Percentiles rank a stretch among this genome's conserved stretches.
Evolutionary conservation across 805 yeast species (phyloP).

Genomic region (Jamesozyma gamospora): DNA sequence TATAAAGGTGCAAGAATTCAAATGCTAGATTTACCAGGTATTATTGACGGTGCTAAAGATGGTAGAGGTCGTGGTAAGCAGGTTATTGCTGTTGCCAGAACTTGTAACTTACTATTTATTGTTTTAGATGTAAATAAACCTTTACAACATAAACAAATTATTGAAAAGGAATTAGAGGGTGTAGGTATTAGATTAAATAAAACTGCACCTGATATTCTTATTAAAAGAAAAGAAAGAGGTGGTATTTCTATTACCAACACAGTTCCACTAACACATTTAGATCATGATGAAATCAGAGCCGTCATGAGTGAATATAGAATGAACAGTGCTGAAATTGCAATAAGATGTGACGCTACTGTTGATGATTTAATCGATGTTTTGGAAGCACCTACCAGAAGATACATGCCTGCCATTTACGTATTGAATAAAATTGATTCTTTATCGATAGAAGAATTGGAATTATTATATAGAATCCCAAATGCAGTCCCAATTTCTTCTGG

Average conservation of each 20-base stretch:
- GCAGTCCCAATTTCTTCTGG: constrained; percentile 97
- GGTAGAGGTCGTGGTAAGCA: constrained; percentile 92
- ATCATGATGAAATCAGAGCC: constrained; percentile 87
- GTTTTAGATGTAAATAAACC: constrained; percentile 96
- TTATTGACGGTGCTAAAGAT: constrained; percentile 84
- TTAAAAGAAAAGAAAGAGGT: constrained; percentile 90
- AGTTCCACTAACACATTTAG: constrained; percentile 83
- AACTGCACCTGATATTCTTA: constrained; percentile 83
- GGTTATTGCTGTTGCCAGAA: constrained; percentile 98
- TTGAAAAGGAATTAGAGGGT: constrained; percentile 93
- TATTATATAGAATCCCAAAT: constrained; percentile 85
- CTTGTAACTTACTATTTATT: constrained; percentile 86
- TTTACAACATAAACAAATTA: constrained; percentile 82
- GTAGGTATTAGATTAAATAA: constrained; percentile 92
- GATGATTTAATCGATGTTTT: constrained; percentile 93
- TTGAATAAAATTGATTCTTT: constrained; percentile 93
- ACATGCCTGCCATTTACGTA: constrained; percentile 92
- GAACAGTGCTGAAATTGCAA: constrained; percentile 91
- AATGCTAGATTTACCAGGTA: constrained; percentile 87
- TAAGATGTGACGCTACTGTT: constrained; percentile 95
- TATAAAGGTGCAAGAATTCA: constrained; percentile 97
- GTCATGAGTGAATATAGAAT: constrained; percentile 93
- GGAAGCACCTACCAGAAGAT: constrained; percentile 82
- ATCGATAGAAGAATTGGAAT: constrained; percentile 84
- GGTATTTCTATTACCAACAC: constrained; percentile 92